Base-by-base conservation (phyloP, 805 yeast genomes). In the Monosporozyma aquatica region DNA sequence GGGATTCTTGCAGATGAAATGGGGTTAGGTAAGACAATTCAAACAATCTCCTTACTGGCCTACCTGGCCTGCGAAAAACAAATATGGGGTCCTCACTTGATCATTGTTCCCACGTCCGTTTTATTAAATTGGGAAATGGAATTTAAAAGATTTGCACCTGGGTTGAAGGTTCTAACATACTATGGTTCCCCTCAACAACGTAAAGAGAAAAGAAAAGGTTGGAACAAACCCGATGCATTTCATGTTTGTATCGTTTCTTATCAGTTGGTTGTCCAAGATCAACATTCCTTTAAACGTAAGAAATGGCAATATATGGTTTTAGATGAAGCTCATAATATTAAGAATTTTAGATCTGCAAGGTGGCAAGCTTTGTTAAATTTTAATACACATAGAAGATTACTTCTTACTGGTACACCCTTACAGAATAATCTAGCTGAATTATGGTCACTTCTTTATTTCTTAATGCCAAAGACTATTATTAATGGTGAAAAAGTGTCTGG, bases 51-150 rank as follows among this genome's bases (percentile, higher is more conserved):
- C 0, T 64, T 92, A 33, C 65, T 92, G 15, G 72, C 94, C 0
- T 89, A 89, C 59, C 67, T 92, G 41, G 98, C 99, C 0, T 87
- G 96, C 54, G 95, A 82, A 53, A 89, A 89, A 55, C 83, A 85
- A 45, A 76, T 82, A 14, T 92, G 99, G 99, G 98, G 98, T 0
- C 99, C 98, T 0, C 99, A 92, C 67, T 68, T 92, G 42, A 89
- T 92, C 64, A 80, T 92, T 46, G 99, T 92, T 4, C 99, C 99
- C 4, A 92, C 99, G 0, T 86, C 96, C 13, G 99, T 92, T 6
- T 80, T 92, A 80, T 75, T 92, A 42, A 92, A 92, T 58, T 92
- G 99, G 99, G 99, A 92, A 61, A 90, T 94, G 97, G 99, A 92
- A 58, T 89, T 92, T 66, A 92, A 94, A 56, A 77, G 95, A 54